Conservation (phyloP, 306 rosid genomes). For the Chamaecrista fasciculata region DNA sequence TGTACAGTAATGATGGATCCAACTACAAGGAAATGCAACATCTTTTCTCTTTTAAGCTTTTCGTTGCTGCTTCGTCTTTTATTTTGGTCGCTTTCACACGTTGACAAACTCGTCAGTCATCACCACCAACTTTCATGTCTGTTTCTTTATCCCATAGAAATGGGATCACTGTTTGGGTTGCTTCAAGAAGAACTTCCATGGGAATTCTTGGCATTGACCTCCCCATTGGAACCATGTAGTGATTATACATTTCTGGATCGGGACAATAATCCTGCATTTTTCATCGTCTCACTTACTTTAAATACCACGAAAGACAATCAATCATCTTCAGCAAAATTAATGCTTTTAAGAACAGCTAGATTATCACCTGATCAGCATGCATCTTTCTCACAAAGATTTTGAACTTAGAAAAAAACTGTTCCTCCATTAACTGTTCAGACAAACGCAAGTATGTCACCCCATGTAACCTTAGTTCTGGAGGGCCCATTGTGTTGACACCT, state of each 20-base stretch:
- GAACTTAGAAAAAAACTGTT: slow-evolving; percentile 49
- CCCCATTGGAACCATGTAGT: slow-evolving; percentile 47
- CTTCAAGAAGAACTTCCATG: slow-evolving; percentile 45
- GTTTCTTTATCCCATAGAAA: slow-evolving; percentile 60
- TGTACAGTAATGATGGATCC: no score
- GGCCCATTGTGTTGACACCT: slow-evolving; percentile 50
- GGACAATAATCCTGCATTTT: slow-evolving; percentile 58
- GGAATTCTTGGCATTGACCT: slow-evolving; percentile 49
- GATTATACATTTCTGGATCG: slow-evolving; percentile 49
- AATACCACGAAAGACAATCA: no score
- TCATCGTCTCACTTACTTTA: no score
- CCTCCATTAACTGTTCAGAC: slow-evolving; percentile 43
- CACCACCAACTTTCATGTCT: slow-evolving; percentile 62
- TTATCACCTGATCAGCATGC: slow-evolving; percentile 88
- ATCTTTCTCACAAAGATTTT: slow-evolving; percentile 76
- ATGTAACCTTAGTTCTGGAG: slow-evolving; percentile 59
- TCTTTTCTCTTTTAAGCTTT: no score
- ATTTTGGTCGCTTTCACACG: no score
- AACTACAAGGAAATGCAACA: no score
- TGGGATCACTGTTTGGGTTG: slow-evolving; percentile 48
- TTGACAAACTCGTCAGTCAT: no score
- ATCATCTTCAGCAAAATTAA: no score
- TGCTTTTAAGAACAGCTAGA: no score
- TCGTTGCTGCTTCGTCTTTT: no score
- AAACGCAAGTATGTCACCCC: slow-evolving; percentile 77